phyloP scores from a whole-genome alignment of 306 rosid genomes.

The Citrullus colocynthis region DNA sequence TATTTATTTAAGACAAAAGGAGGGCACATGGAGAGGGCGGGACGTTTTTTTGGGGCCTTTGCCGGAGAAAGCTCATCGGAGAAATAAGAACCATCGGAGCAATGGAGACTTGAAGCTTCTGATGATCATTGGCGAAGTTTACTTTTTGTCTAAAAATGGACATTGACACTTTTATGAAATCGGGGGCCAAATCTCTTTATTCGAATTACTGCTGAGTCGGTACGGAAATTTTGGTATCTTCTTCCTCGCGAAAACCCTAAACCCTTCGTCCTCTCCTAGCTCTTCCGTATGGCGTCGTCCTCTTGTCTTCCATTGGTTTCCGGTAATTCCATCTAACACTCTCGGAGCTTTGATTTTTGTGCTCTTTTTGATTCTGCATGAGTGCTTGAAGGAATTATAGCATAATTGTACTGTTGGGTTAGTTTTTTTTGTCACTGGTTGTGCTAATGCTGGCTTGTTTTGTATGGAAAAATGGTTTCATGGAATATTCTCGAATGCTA shows the following conservation, averaged over 20 bases:
- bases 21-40: not conserved
- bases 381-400: not conserved
- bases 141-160: not conserved
- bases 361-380: not conserved
- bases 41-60: not conserved
- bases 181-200: not conserved
- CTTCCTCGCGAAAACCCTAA: constrained; percentile 7
- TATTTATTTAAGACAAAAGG: not conserved
- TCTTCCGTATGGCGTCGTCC: not conserved
- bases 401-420: not conserved
- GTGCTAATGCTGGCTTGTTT: not conserved
- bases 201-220: not conserved
- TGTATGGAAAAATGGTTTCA: not conserved
- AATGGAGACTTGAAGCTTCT: not conserved
- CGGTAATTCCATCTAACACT: not conserved
- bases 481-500: not conserved
- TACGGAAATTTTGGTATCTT: not conserved
- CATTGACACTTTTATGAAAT: not conserved
- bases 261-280: not conserved
- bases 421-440: not conserved
- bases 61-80: constrained; percentile 1
- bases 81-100: constrained; percentile 1
- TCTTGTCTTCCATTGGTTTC: not conserved
- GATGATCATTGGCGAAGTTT: not conserved
- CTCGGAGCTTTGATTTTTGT: not conserved